Conservation (phyloP, 176 grass and related monocot genomes). For the Avena insularis region DNA sequence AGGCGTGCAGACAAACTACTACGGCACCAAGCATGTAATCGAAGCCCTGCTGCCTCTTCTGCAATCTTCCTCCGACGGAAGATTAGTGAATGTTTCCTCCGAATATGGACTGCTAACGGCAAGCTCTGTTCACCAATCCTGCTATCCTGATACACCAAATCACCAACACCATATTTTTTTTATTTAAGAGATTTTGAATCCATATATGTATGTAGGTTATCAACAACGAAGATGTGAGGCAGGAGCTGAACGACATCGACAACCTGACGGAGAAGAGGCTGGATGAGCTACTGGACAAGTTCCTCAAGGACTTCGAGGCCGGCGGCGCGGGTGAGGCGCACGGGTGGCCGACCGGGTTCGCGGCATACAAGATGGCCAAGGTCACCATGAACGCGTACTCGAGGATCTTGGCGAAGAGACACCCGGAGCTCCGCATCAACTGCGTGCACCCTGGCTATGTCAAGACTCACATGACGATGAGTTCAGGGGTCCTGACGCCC, state of each 20-base stretch:
- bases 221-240: constrained; percentile 45
- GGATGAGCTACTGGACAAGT: constrained; percentile 49
- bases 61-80: constrained; percentile 3
- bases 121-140: neutral
- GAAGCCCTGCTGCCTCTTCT: constrained; percentile 18
- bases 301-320: constrained; percentile 64
- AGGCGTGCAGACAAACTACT: constrained; percentile 19
- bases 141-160: neutral
- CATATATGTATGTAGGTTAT: constrained; percentile 30
- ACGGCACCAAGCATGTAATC: constrained; percentile 4
- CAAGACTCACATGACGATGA: constrained; percentile 56
- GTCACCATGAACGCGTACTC: constrained; percentile 58
- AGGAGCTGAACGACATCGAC: constrained; percentile 52
- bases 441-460: constrained; percentile 66
- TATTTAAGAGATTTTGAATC: neutral
- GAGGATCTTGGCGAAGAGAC: constrained; percentile 68
- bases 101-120: neutral
- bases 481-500: constrained; percentile 47
- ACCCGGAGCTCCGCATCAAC: constrained; percentile 50
- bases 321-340: constrained; percentile 32
- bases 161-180: neutral
- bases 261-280: constrained; percentile 51
- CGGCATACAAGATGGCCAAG: constrained; percentile 71
- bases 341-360: constrained; percentile 51
- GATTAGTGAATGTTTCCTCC: constrained; percentile 10